Evolutionary conservation across 495 filamentous ascomycete species (phyloP).

Genomic region (Daldinia vernicosa): DNA sequence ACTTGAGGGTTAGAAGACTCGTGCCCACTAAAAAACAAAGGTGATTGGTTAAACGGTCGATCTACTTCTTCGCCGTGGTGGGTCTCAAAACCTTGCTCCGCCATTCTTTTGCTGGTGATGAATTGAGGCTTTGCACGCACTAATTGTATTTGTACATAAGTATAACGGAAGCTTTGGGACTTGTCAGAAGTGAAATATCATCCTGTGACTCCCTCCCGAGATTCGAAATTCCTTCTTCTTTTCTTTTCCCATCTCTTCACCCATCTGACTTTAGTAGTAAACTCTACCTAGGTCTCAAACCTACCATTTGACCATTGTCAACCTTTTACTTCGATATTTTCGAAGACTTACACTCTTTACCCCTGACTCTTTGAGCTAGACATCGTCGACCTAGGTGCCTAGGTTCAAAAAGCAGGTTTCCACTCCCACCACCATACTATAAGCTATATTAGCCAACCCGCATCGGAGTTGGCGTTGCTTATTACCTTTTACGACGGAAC

Average conservation of each 20-base stretch:
- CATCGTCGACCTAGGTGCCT: slow-evolving; percentile 31
- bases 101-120: slow-evolving; percentile 35
- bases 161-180: slow-evolving; percentile 28
- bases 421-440: slow-evolving; percentile 1
- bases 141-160: slow-evolving; percentile 17
- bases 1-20: slow-evolving; percentile 8
- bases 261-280: slow-evolving; percentile 16
- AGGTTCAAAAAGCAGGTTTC: slow-evolving; percentile 21
- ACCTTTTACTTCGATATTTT: neutral
- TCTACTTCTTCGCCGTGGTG: slow-evolving; percentile 38
- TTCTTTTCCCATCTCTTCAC: slow-evolving; percentile 43
- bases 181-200: slow-evolving; percentile 57
- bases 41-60: slow-evolving; percentile 23
- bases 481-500: slow-evolving; percentile 10
- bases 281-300: slow-evolving; percentile 3
- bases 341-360: slow-evolving; percentile 35
- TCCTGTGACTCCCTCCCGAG: slow-evolving; percentile 59
- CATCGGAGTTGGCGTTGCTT: slow-evolving; percentile 23
- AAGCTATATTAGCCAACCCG: slow-evolving; percentile 5
- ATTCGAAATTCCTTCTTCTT: slow-evolving; percentile 38
- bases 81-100: slow-evolving; percentile 42
- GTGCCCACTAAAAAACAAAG: neutral
- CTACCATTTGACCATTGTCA: slow-evolving; percentile 15
- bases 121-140: slow-evolving; percentile 45
- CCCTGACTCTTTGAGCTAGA: slow-evolving; percentile 35